Base-by-base conservation (phyloP, 106 monocot species). In the Xerophyta viscosa region DNA sequence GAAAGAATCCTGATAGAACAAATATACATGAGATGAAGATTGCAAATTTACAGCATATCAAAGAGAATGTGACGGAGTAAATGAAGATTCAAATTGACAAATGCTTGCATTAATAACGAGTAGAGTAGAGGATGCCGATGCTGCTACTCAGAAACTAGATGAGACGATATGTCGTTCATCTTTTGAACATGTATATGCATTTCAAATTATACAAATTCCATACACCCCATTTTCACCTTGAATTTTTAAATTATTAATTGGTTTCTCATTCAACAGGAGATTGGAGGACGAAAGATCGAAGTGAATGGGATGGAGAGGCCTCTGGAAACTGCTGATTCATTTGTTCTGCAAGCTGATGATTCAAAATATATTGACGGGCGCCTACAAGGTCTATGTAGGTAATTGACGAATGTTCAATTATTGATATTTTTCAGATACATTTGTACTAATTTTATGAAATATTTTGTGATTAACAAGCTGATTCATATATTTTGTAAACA, bases 31-130 rank as follows among this genome's bases (percentile, higher is more conserved):
- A 33, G 7, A 6, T 33, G 7, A 33, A 5, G 33, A 10, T 33
- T 33, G 10, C 7, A 33, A 33, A 33, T 6, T 10, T 33, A 5
- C 33, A 33, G 33, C 33, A 33, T 6, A 6, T 6, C 33, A 5
- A 5, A 6, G 33, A 33, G 33, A 33, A 33, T 33, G 33, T 6
- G 10, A 33, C 10, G 17, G 57, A 50, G 7, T 54, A 20, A 50
- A 27, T 54, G n/a, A 59, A 96, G 96, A 85, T 96, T 62, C 88
- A 89, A 84, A 85, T 82, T 63, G 89, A 89, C 66, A 96, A 96
- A 57, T 89, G 82, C 48, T 96, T 57, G 96, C 69, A 41, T 89
- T 89, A 78, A 88, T 96, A 33, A 96, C 84, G 96, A 67, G 61
- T 43, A 73, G 88, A 15, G 60, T 64, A 36, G 84, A 78, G 25